These are phyloP conservation scores for Saccharomycopsis sp. DNA, from an alignment of 805 yeast genomes.

Conservation along the genomic window DNA sequence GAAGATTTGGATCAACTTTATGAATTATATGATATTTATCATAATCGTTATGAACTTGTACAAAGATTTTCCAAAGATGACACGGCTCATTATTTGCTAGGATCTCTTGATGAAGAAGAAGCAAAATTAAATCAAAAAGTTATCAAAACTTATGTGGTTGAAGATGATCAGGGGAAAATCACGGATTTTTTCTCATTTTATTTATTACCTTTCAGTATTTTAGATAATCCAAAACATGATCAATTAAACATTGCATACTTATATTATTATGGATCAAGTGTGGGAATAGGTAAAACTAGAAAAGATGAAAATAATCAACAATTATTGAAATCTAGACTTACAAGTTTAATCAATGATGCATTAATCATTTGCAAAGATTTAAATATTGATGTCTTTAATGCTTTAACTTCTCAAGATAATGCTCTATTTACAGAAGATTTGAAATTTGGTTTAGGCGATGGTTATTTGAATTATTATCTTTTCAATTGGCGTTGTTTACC, in stretches of 20 bases:
- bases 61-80: slow-evolving; percentile 62
- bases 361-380: slow-evolving; percentile 58
- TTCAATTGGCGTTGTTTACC: slow-evolving; percentile 85
- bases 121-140: slow-evolving; percentile 35
- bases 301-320: slow-evolving; percentile 31
- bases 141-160: slow-evolving; percentile 70
- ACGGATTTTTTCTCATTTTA: slow-evolving; percentile 90
- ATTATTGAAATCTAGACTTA: slow-evolving; percentile 47
- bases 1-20: slow-evolving; percentile 58
- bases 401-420: slow-evolving; percentile 85
- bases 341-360: slow-evolving; percentile 57
- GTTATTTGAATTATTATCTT: slow-evolving; percentile 78
- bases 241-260: slow-evolving; percentile 79
- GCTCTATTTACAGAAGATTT: slow-evolving; percentile 68
- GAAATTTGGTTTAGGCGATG: slow-evolving; percentile 92
- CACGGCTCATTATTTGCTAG: slow-evolving; percentile 72
- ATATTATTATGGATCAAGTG: slow-evolving; percentile 79
- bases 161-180: slow-evolving; percentile 42
- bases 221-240: slow-evolving; percentile 51
- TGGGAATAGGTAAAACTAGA: slow-evolving; percentile 35
- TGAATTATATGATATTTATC: slow-evolving; percentile 49
- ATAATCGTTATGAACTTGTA: slow-evolving; percentile 58
- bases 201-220: slow-evolving; percentile 76
- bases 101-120: slow-evolving; percentile 27
- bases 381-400: slow-evolving; percentile 86